A percentile compares a stretch with the other conserved stretches of the same genome.
Evolutionary conservation across 805 yeast genomes (phyloP).

Genomic region (Zygosaccharomyces kombuchaensis): DNA sequence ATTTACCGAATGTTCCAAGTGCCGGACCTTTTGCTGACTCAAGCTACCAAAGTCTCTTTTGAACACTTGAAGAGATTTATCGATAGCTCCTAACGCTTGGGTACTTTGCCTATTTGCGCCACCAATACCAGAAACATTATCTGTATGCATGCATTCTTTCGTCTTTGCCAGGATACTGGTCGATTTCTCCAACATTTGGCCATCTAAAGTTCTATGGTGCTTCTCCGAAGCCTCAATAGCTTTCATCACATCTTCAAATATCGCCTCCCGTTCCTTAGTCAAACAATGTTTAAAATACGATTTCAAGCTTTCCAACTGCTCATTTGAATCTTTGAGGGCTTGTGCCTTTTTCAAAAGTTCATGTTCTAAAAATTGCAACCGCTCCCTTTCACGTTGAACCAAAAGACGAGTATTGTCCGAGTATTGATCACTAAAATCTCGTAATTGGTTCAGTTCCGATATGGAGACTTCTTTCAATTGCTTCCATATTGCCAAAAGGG

Average conservation of each 20-base stretch:
- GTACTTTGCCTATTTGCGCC: neutral
- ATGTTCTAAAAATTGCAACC: neutral
- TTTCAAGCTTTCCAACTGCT: constrained; percentile 10
- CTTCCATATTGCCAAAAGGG: constrained; percentile 4
- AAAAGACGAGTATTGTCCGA: neutral
- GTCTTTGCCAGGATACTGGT: neutral
- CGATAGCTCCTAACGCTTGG: neutral
- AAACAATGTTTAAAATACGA: constrained; percentile 15
- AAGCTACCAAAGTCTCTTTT: neutral
- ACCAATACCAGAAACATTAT: neutral
- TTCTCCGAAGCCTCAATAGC: constrained; percentile 11
- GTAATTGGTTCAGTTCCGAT: constrained; percentile 2
- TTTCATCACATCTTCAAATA: constrained; percentile 7
- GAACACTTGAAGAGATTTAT: neutral
- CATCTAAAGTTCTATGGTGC: constrained; percentile 8
- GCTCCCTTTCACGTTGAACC: neutral
- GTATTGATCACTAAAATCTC: neutral
- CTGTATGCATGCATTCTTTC: neutral
- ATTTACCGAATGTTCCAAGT: neutral
- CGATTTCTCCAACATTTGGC: constrained; percentile 4
- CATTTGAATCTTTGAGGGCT: constrained; percentile 6
- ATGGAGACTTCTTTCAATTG: constrained; percentile 2
- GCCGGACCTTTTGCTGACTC: neutral
- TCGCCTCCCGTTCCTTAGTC: constrained; percentile 8
- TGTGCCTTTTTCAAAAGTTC: constrained; percentile 9